phyloP scores from a whole-genome alignment of 2,329 filamentous ascomycete species.

The Dichotomopilus funicola region DNA sequence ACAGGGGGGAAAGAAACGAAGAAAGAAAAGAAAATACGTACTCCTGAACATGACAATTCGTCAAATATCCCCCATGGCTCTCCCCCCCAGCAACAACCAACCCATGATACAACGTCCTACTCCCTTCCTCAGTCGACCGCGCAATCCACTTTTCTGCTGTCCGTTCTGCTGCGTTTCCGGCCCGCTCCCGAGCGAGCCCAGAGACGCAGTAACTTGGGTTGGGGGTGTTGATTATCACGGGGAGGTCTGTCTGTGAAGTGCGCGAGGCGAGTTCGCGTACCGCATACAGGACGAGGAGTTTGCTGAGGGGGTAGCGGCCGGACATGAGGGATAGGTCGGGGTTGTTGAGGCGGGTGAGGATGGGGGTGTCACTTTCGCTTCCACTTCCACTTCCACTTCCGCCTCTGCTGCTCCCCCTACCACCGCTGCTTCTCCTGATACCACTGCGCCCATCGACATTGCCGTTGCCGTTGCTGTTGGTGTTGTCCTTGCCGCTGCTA shows the following conservation, averaged over 20 bases:
- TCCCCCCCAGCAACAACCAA: conserved; percentile 27
- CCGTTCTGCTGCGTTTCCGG: conserved; percentile 1
- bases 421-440: too few species aligned
- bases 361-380: background rate
- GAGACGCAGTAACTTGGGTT: conserved; percentile 39
- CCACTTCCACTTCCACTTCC: too few species aligned
- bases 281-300: conserved; percentile 28
- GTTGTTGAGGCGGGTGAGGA: conserved; percentile 30
- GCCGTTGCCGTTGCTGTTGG: too few species aligned
- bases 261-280: conserved; percentile 27
- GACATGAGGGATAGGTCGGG: conserved; percentile 25
- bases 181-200: conserved; percentile 18
- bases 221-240: conserved; percentile 33
- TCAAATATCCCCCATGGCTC: conserved; percentile 30
- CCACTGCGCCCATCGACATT: too few species aligned
- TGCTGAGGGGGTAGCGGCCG: conserved; percentile 29
- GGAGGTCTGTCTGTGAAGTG: conserved; percentile 16
- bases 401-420: too few species aligned
- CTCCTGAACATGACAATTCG: conserved; percentile 27
- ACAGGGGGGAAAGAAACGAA: background rate
- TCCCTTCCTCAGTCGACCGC: conserved; percentile 40
- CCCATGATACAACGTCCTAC: conserved; percentile 28
- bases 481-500: too few species aligned
- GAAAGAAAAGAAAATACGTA: conserved; percentile 12
- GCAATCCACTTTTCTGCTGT: conserved; percentile 29